phyloP scores from a whole-genome alignment of 495 filamentous ascomycete genomes.

The Amphirosellinia nigrospora region DNA sequence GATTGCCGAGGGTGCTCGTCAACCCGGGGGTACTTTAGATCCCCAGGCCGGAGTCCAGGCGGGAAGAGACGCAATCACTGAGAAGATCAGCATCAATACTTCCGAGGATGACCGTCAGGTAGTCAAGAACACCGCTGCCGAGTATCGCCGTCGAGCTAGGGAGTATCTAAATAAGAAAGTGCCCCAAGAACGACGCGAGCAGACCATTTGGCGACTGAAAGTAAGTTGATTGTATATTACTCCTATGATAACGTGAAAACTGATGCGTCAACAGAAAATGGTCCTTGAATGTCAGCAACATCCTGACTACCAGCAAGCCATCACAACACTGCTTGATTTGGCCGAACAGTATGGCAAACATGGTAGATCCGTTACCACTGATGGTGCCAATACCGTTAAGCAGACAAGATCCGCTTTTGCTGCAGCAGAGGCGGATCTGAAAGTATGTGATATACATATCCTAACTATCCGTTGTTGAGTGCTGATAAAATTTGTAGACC shows the following conservation, averaged over 20 bases:
- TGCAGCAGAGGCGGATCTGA: constrained; percentile 79
- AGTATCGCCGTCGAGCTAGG: constrained; percentile 64
- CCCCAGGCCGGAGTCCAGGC: constrained; percentile 64
- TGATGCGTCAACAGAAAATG: constrained; percentile 71
- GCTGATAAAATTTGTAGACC: constrained; percentile 66
- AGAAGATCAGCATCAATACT: constrained; percentile 55
- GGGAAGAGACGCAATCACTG: constrained; percentile 55
- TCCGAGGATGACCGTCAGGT: constrained; percentile 54
- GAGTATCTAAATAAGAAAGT: constrained; percentile 83
- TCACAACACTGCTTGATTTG: constrained; percentile 81
- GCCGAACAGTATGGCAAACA: constrained; percentile 88
- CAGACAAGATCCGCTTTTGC: constrained; percentile 70
- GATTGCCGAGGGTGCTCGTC: constrained; percentile 40
- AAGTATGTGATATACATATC: constrained; percentile 53
- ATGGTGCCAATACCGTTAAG: constrained; percentile 70
- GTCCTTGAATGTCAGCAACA: constrained; percentile 93
- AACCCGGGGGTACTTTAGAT: constrained; percentile 59
- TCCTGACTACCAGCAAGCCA: constrained; percentile 86
- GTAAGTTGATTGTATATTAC: constrained; percentile 29
- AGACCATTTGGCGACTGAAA: constrained; percentile 89
- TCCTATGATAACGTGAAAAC: not conserved
- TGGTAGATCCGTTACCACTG: constrained; percentile 64
- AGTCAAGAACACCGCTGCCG: constrained; percentile 40
- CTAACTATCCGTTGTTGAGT: constrained; percentile 29
- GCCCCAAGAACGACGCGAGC: constrained; percentile 91